Evolutionary conservation across 2,329 filamentous ascomycete species (phyloP).

Genomic region (Blastomyces emzantsi): DNA sequence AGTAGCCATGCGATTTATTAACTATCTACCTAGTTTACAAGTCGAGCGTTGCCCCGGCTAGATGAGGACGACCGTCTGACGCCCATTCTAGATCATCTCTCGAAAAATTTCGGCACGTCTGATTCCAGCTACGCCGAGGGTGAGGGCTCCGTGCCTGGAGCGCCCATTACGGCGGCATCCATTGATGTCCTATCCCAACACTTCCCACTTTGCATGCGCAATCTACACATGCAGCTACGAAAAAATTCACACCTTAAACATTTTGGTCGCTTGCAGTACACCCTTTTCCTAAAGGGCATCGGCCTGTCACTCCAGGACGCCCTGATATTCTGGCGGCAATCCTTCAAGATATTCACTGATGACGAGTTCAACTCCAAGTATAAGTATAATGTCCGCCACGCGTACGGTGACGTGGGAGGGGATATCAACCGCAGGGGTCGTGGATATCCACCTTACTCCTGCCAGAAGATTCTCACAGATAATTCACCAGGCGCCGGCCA

Average conservation of each 20-base stretch:
- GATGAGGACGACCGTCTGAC: conserved; percentile 91
- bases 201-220: conserved; percentile 90
- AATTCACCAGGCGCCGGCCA: conserved; percentile 79
- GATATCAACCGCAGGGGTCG: conserved; percentile 77
- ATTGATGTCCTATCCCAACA: conserved; percentile 71
- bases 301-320: conserved; percentile 87
- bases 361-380: conserved; percentile 98
- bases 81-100: conserved; percentile 70
- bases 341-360: conserved; percentile 80
- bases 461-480: conserved; percentile 90
- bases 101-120: conserved; percentile 89
- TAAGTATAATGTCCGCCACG: conserved; percentile 91
- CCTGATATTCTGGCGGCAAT: conserved; percentile 79
- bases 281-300: conserved; percentile 92
- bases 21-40: conserved; percentile 55
- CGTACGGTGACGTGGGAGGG: conserved; percentile 89
- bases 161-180: conserved; percentile 66
- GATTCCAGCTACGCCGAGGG: conserved; percentile 69
- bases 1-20: not conserved
- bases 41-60: conserved; percentile 79
- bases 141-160: conserved; percentile 56
- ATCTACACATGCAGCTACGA: conserved; percentile 75
- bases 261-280: conserved; percentile 86
- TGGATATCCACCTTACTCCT: conserved; percentile 85
- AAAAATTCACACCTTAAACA: conserved; percentile 90